Evolutionary conservation across 2,329 filamentous ascomycete genomes (phyloP).

Genomic region (Trichophyton mentagrophytes): DNA sequence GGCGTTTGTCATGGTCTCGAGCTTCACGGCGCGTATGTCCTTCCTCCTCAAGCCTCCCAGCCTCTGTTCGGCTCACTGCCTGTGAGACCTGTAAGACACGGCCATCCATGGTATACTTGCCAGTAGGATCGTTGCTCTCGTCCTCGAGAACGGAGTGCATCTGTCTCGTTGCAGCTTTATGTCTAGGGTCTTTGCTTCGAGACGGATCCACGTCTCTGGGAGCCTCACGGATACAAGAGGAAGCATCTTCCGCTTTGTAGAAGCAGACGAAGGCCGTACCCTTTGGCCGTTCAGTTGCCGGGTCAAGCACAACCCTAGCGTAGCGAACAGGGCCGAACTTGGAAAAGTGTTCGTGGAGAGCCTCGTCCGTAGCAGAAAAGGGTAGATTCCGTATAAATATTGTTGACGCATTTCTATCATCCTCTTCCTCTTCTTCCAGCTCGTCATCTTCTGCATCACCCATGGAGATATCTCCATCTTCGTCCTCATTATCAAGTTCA

Average conservation of each 20-base stretch:
- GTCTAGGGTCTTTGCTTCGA: constrained; percentile 28
- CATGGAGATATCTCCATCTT: constrained; percentile 23
- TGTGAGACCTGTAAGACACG: constrained; percentile 72
- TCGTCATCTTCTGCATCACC: constrained; percentile 37
- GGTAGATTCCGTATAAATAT: constrained; percentile 91
- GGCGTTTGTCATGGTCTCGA: constrained; percentile 74
- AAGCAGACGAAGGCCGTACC: constrained; percentile 96
- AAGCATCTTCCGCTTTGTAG: constrained; percentile 60
- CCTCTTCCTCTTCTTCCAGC: constrained; percentile 32
- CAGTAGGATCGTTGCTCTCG: constrained; percentile 65
- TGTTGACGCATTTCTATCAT: constrained; percentile 53
- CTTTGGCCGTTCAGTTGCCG: constrained; percentile 68
- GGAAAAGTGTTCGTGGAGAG: constrained; percentile 72
- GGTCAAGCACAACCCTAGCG: constrained; percentile 81
- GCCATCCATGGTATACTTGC: constrained; percentile 80
- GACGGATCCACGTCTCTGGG: constrained; percentile 43
- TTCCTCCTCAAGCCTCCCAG: constrained; percentile 59
- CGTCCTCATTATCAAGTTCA: constrained; percentile 32
- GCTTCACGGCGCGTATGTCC: constrained; percentile 50
- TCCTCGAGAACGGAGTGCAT: constrained; percentile 81
- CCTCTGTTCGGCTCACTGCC: constrained; percentile 74
- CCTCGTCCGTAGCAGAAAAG: constrained; percentile 72
- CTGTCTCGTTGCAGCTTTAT: constrained; percentile 34
- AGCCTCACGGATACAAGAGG: constrained; percentile 60
- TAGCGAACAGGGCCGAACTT: constrained; percentile 82